phyloP scores from a whole-genome alignment of 331 rosid genomes.

The Dryas integrifolia region DNA sequence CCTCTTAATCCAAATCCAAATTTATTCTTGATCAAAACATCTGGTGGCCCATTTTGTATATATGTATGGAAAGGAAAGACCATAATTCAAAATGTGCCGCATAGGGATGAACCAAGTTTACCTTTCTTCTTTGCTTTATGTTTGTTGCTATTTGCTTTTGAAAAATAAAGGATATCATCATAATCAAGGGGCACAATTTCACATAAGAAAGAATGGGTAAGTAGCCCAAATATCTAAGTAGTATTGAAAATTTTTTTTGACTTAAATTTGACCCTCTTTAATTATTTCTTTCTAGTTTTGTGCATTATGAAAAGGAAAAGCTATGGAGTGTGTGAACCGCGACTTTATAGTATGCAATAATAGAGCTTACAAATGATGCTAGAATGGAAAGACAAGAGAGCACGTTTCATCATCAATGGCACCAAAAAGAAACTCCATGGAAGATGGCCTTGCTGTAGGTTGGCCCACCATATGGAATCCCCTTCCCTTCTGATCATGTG shows the following conservation, averaged over 20 bases:
- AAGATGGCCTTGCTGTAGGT: slow-evolving; percentile 22
- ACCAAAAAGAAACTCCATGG: slow-evolving; percentile 10
- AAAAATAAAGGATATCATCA: slow-evolving; percentile 11
- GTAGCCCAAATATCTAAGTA: slow-evolving; percentile 22
- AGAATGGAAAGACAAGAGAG: slow-evolving; percentile 4
- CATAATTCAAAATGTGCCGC: slow-evolving; percentile 18
- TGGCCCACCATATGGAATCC: slow-evolving; percentile 1
- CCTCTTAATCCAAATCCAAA: neutral
- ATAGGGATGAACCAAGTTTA: neutral
- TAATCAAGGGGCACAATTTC: slow-evolving; percentile 25
- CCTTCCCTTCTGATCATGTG: slow-evolving; percentile 4
- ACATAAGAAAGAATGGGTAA: slow-evolving; percentile 14
- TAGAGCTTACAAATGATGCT: slow-evolving; percentile 17
- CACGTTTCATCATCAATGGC: slow-evolving; percentile 2
- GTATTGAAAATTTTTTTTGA: slow-evolving; percentile 11
- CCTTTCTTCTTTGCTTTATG: slow-evolving; percentile 16
- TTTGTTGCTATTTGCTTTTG: slow-evolving; percentile 15
- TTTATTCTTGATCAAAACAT: neutral
- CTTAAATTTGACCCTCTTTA: slow-evolving; percentile 13
- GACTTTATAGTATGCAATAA: slow-evolving; percentile 24
- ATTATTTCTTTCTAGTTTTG: slow-evolving; percentile 22
- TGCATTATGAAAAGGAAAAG: slow-evolving; percentile 4
- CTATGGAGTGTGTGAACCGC: slow-evolving; percentile 11
- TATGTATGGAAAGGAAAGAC: slow-evolving; percentile 1
- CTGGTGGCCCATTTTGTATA: neutral